Percentiles rank a stretch among this genome's conserved stretches.
Evolutionary conservation across 768 basidiomycete species (phyloP).

Genomic region (Suillus brevipes): DNA sequence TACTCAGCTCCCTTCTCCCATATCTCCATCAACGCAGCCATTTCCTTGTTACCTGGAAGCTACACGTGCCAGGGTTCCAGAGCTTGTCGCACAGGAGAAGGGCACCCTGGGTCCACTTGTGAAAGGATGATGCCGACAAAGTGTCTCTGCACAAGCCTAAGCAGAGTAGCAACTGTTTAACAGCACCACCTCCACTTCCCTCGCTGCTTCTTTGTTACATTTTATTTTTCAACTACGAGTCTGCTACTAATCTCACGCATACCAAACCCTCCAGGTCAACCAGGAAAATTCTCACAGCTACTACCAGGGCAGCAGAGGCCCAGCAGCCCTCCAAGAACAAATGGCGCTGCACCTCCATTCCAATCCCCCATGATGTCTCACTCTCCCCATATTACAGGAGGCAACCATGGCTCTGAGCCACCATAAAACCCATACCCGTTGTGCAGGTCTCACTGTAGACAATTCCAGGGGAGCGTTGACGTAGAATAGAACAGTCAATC

Average conservation of each 20-base stretch:
- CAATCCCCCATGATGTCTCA: slow-evolving; percentile 66
- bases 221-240: too few relatives aligned
- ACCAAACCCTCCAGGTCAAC: slow-evolving; percentile 32
- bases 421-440: neutral
- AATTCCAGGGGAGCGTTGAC: neutral
- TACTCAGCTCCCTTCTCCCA: slow-evolving; percentile 52
- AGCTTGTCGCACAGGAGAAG: too few relatives aligned
- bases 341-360: slow-evolving; percentile 48
- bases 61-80: too few relatives aligned
- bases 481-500: neutral
- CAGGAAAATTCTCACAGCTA: slow-evolving; percentile 35
- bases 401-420: slow-evolving; percentile 31
- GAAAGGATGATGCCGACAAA: neutral
- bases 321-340: slow-evolving; percentile 36
- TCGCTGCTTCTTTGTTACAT: too few relatives aligned
- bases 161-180: too few relatives aligned
- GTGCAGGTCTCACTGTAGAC: neutral
- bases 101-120: too few relatives aligned
- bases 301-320: slow-evolving; percentile 35
- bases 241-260: too few relatives aligned
- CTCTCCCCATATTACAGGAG: slow-evolving; percentile 51
- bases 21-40: slow-evolving; percentile 43
- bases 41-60: neutral
- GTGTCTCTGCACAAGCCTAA: neutral
- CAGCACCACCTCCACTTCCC: too few relatives aligned